Conservation (phyloP, 2,329 filamentous ascomycete species). For the Xylariaceae sp. region DNA sequence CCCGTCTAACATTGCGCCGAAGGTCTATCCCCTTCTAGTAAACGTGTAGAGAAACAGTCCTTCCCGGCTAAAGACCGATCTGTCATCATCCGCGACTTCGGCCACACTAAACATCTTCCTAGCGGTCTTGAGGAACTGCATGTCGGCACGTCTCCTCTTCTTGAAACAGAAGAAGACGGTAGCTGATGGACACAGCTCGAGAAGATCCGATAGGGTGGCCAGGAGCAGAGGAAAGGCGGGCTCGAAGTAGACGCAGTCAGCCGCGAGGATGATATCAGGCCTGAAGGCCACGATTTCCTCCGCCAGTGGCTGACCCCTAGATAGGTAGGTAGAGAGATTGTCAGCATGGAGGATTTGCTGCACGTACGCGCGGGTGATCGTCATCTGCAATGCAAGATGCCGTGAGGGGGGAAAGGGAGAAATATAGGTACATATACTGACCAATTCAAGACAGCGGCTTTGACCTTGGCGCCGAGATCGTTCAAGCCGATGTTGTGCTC, state of each 20-base stretch:
- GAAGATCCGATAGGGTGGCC: conserved; percentile 73
- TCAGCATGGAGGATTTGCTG: conserved; percentile 17
- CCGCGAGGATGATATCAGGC: conserved; percentile 85
- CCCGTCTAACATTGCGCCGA: not conserved
- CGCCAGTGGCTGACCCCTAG: conserved; percentile 64
- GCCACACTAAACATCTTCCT: conserved; percentile 67
- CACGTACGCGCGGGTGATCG: conserved; percentile 17
- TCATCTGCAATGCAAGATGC: conserved; percentile 3
- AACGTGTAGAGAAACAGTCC: conserved; percentile 65
- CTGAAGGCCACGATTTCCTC: conserved; percentile 55
- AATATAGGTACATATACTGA: conserved; percentile 46
- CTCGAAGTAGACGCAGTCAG: conserved; percentile 97
- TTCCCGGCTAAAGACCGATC: conserved; percentile 58
- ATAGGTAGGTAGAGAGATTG: conserved; percentile 13
- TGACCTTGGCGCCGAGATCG: conserved; percentile 62
- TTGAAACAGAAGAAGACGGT: conserved; percentile 89
- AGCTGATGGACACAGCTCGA: conserved; percentile 69
- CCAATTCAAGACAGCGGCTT: conserved; percentile 80
- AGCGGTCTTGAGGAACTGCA: conserved; percentile 73
- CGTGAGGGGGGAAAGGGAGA: conserved; percentile 35
- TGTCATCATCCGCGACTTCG: conserved; percentile 65
- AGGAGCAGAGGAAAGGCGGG: conserved; percentile 89
- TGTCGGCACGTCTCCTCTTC: conserved; percentile 80
- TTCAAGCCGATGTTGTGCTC: conserved; percentile 86
- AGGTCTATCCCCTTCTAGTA: not conserved